Evolutionary conservation across 805 yeast species (phyloP).

Genomic region (Wickerhamiella lipophila): DNA sequence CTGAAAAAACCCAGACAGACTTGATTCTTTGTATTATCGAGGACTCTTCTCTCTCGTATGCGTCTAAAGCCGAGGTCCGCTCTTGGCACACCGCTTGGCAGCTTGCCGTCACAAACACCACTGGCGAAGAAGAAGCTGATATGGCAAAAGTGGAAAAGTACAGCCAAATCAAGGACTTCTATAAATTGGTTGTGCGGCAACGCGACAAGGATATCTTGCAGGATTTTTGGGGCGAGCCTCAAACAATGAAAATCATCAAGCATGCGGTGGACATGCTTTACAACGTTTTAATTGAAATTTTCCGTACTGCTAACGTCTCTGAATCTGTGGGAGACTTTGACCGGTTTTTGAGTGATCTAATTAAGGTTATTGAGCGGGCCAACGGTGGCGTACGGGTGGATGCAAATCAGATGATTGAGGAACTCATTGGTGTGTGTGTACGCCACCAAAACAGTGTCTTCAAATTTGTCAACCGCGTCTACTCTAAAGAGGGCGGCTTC

Average conservation of each 20-base stretch:
- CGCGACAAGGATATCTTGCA: slow-evolving; percentile 65
- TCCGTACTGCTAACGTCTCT: slow-evolving; percentile 53
- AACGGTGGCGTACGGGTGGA: slow-evolving; percentile 33
- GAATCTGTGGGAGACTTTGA: slow-evolving; percentile 53
- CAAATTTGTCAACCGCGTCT: slow-evolving; percentile 68
- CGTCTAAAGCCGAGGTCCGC: slow-evolving; percentile 15
- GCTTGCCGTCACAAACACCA: slow-evolving; percentile 22
- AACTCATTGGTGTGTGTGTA: slow-evolving; percentile 50
- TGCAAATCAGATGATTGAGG: slow-evolving; percentile 52
- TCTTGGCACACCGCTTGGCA: slow-evolving; percentile 30
- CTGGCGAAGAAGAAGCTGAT: not conserved
- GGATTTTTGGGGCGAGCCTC: slow-evolving; percentile 76
- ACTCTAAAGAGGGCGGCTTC: slow-evolving; percentile 59
- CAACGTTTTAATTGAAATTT: slow-evolving; percentile 57
- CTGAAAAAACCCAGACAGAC: slow-evolving; percentile 18
- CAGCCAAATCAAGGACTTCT: slow-evolving; percentile 45
- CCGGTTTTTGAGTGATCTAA: slow-evolving; percentile 54
- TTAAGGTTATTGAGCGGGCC: slow-evolving; percentile 40
- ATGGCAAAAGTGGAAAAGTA: slow-evolving; percentile 28
- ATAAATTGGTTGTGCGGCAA: slow-evolving; percentile 50
- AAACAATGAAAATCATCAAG: slow-evolving; percentile 59
- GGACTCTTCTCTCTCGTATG: not conserved
- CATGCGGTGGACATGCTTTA: slow-evolving; percentile 61
- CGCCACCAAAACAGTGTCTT: slow-evolving; percentile 63
- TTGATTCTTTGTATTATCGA: slow-evolving; percentile 18